Conservation (phyloP, 2,329 filamentous ascomycete species). For the Epichloe coenophiala region DNA sequence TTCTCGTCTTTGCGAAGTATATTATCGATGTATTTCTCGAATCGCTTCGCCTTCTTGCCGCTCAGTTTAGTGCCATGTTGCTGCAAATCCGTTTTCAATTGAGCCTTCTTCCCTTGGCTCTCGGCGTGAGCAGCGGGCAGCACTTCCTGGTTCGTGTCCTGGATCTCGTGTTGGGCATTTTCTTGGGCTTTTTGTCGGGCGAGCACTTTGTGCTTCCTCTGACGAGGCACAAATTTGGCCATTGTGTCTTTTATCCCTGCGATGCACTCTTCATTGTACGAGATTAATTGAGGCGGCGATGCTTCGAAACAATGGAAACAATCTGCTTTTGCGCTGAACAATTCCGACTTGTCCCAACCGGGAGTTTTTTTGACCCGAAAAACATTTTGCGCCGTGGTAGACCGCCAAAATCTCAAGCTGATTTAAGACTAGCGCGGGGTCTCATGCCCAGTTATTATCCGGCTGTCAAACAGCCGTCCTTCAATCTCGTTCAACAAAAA, state of each 20-base stretch:
- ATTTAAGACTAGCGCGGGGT: slow-evolving; percentile 23
- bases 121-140: slow-evolving; percentile 31
- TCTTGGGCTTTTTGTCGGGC: slow-evolving; percentile 44
- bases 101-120: slow-evolving; percentile 41
- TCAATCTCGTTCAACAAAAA: background rate
- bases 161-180: slow-evolving; percentile 25
- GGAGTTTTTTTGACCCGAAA: slow-evolving; percentile 9
- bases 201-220: slow-evolving; percentile 55
- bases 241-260: slow-evolving; percentile 19
- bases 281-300: background rate
- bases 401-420: slow-evolving; percentile 21
- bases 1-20: slow-evolving; percentile 95
- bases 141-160: slow-evolving; percentile 24
- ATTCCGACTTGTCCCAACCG: background rate
- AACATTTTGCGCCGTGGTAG: slow-evolving; percentile 20
- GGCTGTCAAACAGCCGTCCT: background rate
- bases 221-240: slow-evolving; percentile 47
- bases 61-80: slow-evolving; percentile 41
- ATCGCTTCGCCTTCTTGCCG: slow-evolving; percentile 51
- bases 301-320: slow-evolving; percentile 11
- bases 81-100: slow-evolving; percentile 39
- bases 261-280: background rate
- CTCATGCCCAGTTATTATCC: slow-evolving; percentile 9
- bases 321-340: background rate
- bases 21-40: slow-evolving; percentile 65